Evolutionary conservation across 2,329 filamentous ascomycete species (phyloP).

Genomic region (Shiraia bambusicola): DNA sequence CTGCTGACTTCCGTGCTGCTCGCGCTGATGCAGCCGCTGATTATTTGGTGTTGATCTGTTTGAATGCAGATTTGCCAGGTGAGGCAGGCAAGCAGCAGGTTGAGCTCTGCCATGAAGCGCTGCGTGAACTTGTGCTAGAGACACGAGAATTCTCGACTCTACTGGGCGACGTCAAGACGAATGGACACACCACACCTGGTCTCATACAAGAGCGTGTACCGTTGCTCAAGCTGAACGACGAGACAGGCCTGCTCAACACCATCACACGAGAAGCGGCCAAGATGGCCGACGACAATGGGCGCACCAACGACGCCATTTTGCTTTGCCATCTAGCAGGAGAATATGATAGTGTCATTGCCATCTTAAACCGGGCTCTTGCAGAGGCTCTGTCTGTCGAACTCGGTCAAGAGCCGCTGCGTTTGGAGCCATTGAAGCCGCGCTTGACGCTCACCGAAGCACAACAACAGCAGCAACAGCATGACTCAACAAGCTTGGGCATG

Average conservation of each 20-base stretch:
- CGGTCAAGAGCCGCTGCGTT: constrained; percentile 74
- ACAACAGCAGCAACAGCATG: constrained; percentile 35
- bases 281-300: constrained; percentile 90
- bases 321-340: constrained; percentile 93
- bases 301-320: constrained; percentile 89
- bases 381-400: constrained; percentile 86
- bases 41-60: constrained; percentile 86
- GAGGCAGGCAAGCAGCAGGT: constrained; percentile 75
- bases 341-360: constrained; percentile 88
- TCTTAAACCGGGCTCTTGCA: constrained; percentile 86
- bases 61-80: constrained; percentile 80
- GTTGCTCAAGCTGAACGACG: constrained; percentile 76
- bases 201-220: constrained; percentile 82
- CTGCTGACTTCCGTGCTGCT: constrained; percentile 88
- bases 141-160: constrained; percentile 93
- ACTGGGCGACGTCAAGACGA: constrained; percentile 83
- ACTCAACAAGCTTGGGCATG: constrained; percentile 58
- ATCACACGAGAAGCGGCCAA: constrained; percentile 91
- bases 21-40: constrained; percentile 88
- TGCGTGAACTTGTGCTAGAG: constrained; percentile 94
- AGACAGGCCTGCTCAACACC: constrained; percentile 83
- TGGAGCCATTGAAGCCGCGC: constrained; percentile 79
- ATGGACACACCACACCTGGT: constrained; percentile 82
- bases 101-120: constrained; percentile 83
- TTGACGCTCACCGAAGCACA: constrained; percentile 38